Evolutionary conservation across 495 filamentous ascomycete genomes (phyloP).

Genomic region (Melanomma pulvis-pyrius): DNA sequence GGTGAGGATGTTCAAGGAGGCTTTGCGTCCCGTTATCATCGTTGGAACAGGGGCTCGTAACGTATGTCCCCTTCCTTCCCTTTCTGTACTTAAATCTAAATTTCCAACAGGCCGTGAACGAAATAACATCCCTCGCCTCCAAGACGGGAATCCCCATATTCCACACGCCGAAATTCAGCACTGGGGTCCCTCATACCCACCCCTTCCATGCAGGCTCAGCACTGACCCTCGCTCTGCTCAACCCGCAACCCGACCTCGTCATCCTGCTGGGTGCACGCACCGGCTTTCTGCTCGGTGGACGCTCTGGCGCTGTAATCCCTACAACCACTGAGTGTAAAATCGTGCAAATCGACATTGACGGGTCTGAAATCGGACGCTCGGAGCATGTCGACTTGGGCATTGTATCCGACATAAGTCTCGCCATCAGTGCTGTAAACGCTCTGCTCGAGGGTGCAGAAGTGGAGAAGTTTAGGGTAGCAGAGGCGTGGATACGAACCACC

Average conservation of each 20-base stretch:
- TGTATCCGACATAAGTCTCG: conserved; percentile 32
- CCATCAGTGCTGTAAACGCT: conserved; percentile 7
- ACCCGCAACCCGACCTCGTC: conserved; percentile 34
- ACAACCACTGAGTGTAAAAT: conserved; percentile 27
- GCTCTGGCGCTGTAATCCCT: conserved; percentile 32
- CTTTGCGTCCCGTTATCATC: conserved; percentile 35
- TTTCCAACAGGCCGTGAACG: conserved; percentile 16
- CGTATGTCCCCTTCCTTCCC: background rate
- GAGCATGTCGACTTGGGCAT: conserved; percentile 35
- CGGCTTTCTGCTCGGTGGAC: conserved; percentile 37
- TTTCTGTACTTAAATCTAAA: background rate
- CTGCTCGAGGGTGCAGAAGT: conserved; percentile 1
- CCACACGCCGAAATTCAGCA: conserved; percentile 34
- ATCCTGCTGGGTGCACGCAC: conserved; percentile 35
- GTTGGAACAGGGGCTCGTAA: conserved; percentile 31
- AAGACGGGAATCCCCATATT: conserved; percentile 36
- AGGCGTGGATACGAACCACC: conserved; percentile 34
- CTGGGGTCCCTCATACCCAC: conserved; percentile 27
- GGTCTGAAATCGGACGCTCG: conserved; percentile 35
- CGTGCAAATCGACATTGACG: conserved; percentile 40
- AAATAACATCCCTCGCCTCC: conserved; percentile 22
- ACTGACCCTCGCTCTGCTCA: conserved; percentile 23
- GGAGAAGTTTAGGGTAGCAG: conserved; percentile 8
- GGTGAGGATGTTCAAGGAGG: conserved; percentile 16
- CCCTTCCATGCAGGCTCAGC: conserved; percentile 28